Evolutionary conservation across 2,329 filamentous ascomycete species (phyloP), one percentile per base, ranked within the genome.

Genomic region (Epichloe coenophiala): DNA sequence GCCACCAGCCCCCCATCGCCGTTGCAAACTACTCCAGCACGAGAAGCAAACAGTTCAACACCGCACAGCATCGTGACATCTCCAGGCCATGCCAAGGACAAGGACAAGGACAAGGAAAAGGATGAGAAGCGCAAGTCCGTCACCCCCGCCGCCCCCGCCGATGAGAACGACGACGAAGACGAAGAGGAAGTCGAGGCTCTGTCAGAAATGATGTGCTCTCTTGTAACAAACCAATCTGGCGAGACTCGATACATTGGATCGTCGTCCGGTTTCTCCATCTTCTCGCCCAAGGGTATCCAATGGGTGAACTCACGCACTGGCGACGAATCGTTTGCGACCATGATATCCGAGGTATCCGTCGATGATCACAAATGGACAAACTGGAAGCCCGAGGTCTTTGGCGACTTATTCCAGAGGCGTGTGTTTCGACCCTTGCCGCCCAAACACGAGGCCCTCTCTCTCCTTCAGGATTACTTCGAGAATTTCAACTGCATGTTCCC

Each of bases 401-500:
- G 85, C 47, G 91, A 97, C 64, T 79, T 98, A 19, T 97, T 97
- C 69, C 81, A 83, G 49, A 82, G 90, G 38, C 83, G 84, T 15
- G 77, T 95, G 31, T 96, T 91, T 73, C 84, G 85, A 54, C 84
- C 82, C 15, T 68, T 97, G 35, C 93, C 93, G 3, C 75, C 86
- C 1, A 94, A 94, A 66, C 75, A 82, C n/a, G 90, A 96, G 68
- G 88, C 89, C 1, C 67, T 94, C 54, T 94, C 88, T 1, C 71
- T 97, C 38, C 79, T 96, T 54, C 88, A 86, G 66, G 93, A 98
- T 66, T 98, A 85, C 62, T 98, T 98, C 58, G 88, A 95, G 61
- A 96, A 96, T 68, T 97, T 98, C 76, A 98, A 98, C 71, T 93
- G 88, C 79, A 91, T 97, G 79, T 95, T 97, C 63, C 93, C 93